Base-by-base conservation (phyloP, 208 protist species). In the Leishmania amazonensis region DNA sequence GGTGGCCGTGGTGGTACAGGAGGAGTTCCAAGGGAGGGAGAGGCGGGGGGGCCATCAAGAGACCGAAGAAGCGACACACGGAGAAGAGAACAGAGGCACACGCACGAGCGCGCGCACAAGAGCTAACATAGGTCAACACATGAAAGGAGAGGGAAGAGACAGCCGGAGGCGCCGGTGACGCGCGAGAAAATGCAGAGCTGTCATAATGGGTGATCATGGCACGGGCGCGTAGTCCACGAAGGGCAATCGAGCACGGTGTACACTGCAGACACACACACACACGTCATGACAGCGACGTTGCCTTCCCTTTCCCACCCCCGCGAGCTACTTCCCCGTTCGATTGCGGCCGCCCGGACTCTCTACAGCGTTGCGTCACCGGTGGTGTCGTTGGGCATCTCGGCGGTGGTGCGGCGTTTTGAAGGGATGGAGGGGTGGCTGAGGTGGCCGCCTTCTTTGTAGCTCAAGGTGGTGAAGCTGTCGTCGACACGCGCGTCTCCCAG, bases 401-500 rank as follows among this genome's bases (percentile, higher is more conserved):
- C 19, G 28, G 76, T 80, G 28, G n/a, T 24, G 62, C 76, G 76
- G 45, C 76, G 76, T 15, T 42, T 47, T 15, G 64, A 15, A 9
- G 76, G 76, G 19, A 71, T 51, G 53, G 51, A 45, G 58, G 64
- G 53, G 49, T 77, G n/a, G 49, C 6, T 31, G 74, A 21, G 15
- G 11, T 47, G 75, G 76, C 17, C 64, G 47, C 24, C 47, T 3
- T 73, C 60, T 19, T 80, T 49, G 24, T 38, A 72, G 60, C 38
- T 47, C 3, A 24, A 38, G 40, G 35, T 65, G 75, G 24, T n/a
- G 38, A 42, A 42, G 57, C 75, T 47, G 7, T 28, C 38, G 75
- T 9, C 75, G 51, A 11, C 57, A 13, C 4, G 35, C 47, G 15
- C 40, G 60, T 45, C n/a, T 19, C 38, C 64, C 17, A 42, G 3